These are phyloP conservation scores for Chenopodium quinoa DNA, from an alignment of 148 eudicot species.

Conservation along the genomic window DNA sequence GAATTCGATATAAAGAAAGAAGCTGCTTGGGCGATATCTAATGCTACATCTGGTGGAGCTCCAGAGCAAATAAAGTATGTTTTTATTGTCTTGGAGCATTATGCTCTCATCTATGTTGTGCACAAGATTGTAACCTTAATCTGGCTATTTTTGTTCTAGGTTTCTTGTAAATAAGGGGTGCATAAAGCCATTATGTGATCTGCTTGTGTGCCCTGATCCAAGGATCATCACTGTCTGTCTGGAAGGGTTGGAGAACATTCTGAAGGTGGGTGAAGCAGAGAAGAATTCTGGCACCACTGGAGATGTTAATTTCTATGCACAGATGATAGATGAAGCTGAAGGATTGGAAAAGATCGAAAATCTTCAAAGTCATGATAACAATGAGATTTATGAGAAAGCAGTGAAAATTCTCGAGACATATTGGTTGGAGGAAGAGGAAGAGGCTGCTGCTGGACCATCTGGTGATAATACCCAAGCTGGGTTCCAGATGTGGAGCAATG, in stretches of 20 bases:
- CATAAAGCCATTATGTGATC: conserved; percentile 76
- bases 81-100: background rate
- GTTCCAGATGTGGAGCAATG: conserved; percentile 44
- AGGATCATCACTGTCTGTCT: conserved; percentile 72
- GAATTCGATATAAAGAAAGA: conserved; percentile 85
- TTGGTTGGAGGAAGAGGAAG: conserved; percentile 74
- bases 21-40: conserved; percentile 86
- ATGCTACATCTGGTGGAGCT: conserved; percentile 81
- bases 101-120: background rate
- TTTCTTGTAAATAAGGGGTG: conserved; percentile 64
- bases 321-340: conserved; percentile 71
- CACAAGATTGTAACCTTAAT: conserved; percentile 2
- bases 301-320: conserved; percentile 59
- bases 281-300: conserved; percentile 45
- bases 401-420: conserved; percentile 74
- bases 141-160: conserved; percentile 34
- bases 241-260: conserved; percentile 77
- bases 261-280: conserved; percentile 73
- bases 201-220: conserved; percentile 78
- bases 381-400: conserved; percentile 72
- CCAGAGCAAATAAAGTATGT: conserved; percentile 71
- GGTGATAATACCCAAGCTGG: conserved; percentile 44
- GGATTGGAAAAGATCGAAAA: conserved; percentile 75
- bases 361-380: conserved; percentile 67
- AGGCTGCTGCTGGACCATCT: conserved; percentile 30